Percentiles rank a stretch among this genome's conserved stretches.
Conservation (phyloP, 2,329 filamentous ascomycete genomes). For the Arachnopeziza araneosa region DNA sequence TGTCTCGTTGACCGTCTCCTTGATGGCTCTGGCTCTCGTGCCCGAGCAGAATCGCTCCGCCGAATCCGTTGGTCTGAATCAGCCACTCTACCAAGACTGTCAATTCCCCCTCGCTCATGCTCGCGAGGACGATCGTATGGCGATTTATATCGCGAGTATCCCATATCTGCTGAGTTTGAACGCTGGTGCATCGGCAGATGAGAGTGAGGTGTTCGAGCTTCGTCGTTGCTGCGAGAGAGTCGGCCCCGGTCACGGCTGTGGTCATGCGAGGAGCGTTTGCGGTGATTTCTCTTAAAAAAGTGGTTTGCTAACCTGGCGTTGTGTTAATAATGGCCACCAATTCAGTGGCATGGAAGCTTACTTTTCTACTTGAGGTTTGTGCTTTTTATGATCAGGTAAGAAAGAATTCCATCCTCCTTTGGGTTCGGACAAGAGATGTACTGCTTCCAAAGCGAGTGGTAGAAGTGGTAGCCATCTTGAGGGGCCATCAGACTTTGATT, state of each 20-base stretch:
- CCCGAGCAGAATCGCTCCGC: not conserved
- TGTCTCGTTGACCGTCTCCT: not conserved
- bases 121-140: not conserved
- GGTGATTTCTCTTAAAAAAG: not conserved
- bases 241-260: not conserved
- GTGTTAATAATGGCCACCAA: not conserved
- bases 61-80: not conserved
- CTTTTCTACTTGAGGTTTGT: not conserved
- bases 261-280: not conserved
- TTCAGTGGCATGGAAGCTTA: not conserved
- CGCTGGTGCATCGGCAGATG: not conserved
- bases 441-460: conserved; percentile 3
- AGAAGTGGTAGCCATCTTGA: conserved; percentile 8
- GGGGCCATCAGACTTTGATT: not conserved
- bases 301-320: not conserved
- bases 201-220: not conserved
- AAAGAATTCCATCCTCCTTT: conserved; percentile 12
- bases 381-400: not conserved
- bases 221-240: not conserved
- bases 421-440: conserved; percentile 8
- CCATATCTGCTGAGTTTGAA: not conserved
- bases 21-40: not conserved
- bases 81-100: not conserved
- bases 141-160: not conserved
- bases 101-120: not conserved